A percentile compares a stretch with the other conserved stretches of the same genome.
phyloP scores from a whole-genome alignment of 306 rosid species.

The Prunus mira region DNA sequence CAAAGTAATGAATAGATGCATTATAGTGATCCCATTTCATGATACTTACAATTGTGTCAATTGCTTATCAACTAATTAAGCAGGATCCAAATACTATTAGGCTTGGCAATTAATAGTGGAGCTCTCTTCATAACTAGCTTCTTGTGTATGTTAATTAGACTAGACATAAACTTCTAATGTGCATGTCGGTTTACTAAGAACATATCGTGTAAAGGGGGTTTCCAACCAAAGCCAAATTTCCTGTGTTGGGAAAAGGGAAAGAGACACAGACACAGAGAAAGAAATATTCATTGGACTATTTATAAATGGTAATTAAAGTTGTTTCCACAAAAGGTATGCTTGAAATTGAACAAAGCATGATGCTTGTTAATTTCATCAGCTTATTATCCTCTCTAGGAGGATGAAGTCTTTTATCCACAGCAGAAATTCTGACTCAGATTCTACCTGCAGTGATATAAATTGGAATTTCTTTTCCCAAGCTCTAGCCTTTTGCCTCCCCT shows the following conservation, averaged over 20 bases:
- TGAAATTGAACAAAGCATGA: not conserved
- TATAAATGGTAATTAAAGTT: not conserved
- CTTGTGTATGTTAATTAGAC: not conserved
- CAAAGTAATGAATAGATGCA: not conserved
- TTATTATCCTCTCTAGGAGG: no score
- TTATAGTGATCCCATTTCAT: not conserved
- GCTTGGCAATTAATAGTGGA: not conserved
- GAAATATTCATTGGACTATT: not conserved
- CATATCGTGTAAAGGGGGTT: not conserved
- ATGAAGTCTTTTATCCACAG: not conserved
- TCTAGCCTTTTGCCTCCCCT: not conserved
- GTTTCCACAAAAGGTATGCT: not conserved
- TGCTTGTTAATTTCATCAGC: not conserved
- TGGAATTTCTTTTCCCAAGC: not conserved
- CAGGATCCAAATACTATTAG: not conserved
- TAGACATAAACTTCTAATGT: not conserved
- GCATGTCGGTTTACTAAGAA: not conserved
- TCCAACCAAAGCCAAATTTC: not conserved
- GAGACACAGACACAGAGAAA: not conserved
- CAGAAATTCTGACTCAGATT: conserved; percentile 1
- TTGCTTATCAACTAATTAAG: not conserved
- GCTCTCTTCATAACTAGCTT: not conserved
- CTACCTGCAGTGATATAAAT: not conserved
- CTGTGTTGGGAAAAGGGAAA: not conserved
- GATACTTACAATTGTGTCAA: not conserved